Percentiles rank a stretch among this genome's conserved stretches.
phyloP scores from a whole-genome alignment of 768 basidiomycete genomes.

The button mushroom (Agaricus bisporus) region DNA sequence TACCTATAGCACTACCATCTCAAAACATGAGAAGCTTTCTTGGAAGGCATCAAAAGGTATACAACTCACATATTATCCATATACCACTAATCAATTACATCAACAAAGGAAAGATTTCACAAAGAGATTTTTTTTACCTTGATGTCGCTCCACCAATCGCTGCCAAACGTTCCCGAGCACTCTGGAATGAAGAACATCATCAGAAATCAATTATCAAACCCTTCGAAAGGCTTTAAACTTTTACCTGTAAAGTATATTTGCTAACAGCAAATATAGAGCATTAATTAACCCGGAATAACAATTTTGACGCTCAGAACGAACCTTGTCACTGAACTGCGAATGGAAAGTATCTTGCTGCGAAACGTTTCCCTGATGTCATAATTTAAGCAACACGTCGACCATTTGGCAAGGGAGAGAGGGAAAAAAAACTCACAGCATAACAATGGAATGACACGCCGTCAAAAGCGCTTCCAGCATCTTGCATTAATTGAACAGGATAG shows the following conservation, averaged over 20 bases:
- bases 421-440: constrained; percentile 36
- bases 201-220: neutral
- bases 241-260: constrained; percentile 41
- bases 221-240: neutral
- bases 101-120: neutral
- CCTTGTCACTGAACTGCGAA: constrained; percentile 46
- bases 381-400: neutral
- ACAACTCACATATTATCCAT: constrained; percentile 52
- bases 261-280: constrained; percentile 14
- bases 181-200: constrained; percentile 26
- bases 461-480: constrained; percentile 47
- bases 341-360: constrained; percentile 49
- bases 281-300: neutral
- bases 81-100: constrained; percentile 40
- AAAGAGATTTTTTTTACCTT: constrained; percentile 35
- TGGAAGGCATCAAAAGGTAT: neutral
- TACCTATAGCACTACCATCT: constrained; percentile 17
- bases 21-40: too few species aligned
- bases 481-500: constrained; percentile 59
- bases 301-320: constrained; percentile 12
- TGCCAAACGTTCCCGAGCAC: constrained; percentile 54
- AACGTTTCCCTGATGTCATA: constrained; percentile 31
- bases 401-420: too few species aligned
- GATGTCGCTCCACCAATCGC: constrained; percentile 73
- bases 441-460: constrained; percentile 69